Evolutionary conservation across 192 early-diverging fungal genomes (phyloP).

Genomic region (Umbelopsis sp.): DNA sequence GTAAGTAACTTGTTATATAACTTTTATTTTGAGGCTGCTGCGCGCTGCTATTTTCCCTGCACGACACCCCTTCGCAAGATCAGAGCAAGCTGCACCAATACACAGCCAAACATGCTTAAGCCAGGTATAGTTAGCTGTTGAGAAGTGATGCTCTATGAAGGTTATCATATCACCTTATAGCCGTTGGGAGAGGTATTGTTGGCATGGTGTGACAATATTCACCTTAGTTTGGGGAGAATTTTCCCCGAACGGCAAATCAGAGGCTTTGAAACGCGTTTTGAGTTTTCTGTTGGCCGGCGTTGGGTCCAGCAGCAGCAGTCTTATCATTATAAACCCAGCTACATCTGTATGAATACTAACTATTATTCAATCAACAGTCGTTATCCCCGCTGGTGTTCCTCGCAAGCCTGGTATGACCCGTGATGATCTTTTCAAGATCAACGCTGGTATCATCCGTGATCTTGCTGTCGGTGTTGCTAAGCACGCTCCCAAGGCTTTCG

Average conservation of each 20-base stretch:
- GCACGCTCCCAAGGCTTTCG: conserved; percentile 75
- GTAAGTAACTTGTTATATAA: conserved; percentile 15
- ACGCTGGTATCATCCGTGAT: conserved; percentile 85
- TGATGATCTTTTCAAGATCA: conserved; percentile 98
- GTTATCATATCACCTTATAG: too few relatives aligned
- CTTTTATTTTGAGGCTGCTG: neutral
- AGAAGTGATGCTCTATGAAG: too few relatives aligned
- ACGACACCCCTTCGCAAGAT: too few relatives aligned
- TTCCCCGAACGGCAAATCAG: conserved; percentile 9
- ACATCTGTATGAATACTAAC: neutral
- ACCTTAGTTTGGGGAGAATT: conserved; percentile 3
- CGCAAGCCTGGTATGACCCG: conserved; percentile 99
- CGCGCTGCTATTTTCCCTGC: too few relatives aligned
- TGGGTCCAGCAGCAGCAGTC: too few relatives aligned
- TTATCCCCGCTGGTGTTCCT: conserved; percentile 98
- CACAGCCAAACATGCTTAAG: too few relatives aligned
- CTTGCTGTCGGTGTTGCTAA: conserved; percentile 81
- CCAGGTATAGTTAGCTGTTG: too few relatives aligned
- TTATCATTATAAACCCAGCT: too few relatives aligned
- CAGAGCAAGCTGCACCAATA: too few relatives aligned
- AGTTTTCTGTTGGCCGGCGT: neutral
- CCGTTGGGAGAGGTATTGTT: neutral
- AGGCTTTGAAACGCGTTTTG: neutral
- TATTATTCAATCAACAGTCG: conserved; percentile 58
- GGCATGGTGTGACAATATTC: neutral